Evolutionary conservation across 345 rosid genomes (phyloP), one percentile per base, ranked within the genome.

Genomic region (Hibiscus trionum): DNA sequence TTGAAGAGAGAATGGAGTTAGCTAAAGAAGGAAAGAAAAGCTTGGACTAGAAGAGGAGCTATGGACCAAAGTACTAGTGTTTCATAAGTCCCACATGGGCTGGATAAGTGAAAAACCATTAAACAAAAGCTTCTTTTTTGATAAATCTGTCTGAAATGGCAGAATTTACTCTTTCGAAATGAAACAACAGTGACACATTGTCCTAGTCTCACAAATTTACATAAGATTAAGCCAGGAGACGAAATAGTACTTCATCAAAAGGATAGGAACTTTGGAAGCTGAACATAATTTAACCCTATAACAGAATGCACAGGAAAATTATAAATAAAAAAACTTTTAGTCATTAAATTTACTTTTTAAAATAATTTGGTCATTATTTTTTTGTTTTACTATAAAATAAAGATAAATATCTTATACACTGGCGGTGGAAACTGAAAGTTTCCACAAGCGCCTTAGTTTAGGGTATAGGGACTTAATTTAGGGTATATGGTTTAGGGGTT

Each of bases 241-340:
- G 68, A 78, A 53, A 65, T 0, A 64, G 79, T 70, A 78, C 76
- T 70, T 12, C 53, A 65, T 76, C 46, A 70, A 77, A 77, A 80
- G 78, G 46, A 71, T 75, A 64, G 72, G 6, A 21, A 64, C 78
- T 73, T 71, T 53, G 75, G 83, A 73, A 70, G 73, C 7, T 39
- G 44, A 39, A 39, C 44, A 7, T 39, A 39, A 7, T 39, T 39
- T 39, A 39, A 39, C 2, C 44, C 44, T 39, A 39, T 39, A 39
- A 39, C 44, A 39, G 44, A 39, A 39, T 39, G 44, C 44, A 39
- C 44, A 39, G 8, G 44, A 39, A 39, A 39, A 39, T 39, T 39
- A 7, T 39, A 3, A 31, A 39, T 8, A 37, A 39, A 39, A 8
- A 8, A 39, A 8, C 44, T 39, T 39, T 39, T 39, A 39, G 44